Evolutionary conservation across 2,329 filamentous ascomycete species (phyloP).

Genomic region (Xylaria sp.): DNA sequence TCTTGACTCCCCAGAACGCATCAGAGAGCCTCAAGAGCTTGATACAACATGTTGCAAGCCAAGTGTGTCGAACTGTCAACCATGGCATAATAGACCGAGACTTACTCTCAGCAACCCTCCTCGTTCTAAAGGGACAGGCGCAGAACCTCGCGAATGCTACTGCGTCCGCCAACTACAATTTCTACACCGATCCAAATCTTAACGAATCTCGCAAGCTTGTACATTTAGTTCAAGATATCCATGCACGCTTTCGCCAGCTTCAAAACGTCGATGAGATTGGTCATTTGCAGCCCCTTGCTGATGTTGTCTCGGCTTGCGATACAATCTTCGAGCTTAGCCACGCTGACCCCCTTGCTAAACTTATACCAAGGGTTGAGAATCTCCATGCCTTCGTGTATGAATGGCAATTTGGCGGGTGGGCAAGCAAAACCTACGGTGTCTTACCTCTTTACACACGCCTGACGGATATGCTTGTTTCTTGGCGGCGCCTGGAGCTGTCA

Average conservation of each 20-base stretch:
- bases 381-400: constrained; percentile 87
- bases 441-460: constrained; percentile 78
- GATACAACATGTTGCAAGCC: constrained; percentile 58
- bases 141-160: constrained; percentile 56
- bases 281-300: constrained; percentile 79
- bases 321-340: constrained; percentile 80
- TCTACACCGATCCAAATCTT: constrained; percentile 86
- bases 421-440: constrained; percentile 81
- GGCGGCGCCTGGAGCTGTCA: constrained; percentile 89
- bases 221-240: constrained; percentile 73
- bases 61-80: constrained; percentile 49
- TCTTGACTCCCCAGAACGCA: constrained; percentile 57
- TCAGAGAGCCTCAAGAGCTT: constrained; percentile 57
- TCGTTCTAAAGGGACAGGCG: constrained; percentile 72
- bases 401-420: constrained; percentile 90
- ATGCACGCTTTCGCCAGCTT: constrained; percentile 78
- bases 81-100: constrained; percentile 58
- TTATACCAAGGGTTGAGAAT: constrained; percentile 88
- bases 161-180: constrained; percentile 74
- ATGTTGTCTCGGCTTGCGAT: constrained; percentile 80
- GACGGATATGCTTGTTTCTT: constrained; percentile 83
- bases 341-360: constrained; percentile 84
- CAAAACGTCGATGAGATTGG: constrained; percentile 72
- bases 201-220: constrained; percentile 80
- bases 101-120: constrained; percentile 73